Percentiles rank a stretch among this genome's conserved stretches.
These are phyloP conservation scores for Aspergillus uvarum DNA, from an alignment of 2,329 filamentous ascomycete species.

Conservation along the genomic window DNA sequence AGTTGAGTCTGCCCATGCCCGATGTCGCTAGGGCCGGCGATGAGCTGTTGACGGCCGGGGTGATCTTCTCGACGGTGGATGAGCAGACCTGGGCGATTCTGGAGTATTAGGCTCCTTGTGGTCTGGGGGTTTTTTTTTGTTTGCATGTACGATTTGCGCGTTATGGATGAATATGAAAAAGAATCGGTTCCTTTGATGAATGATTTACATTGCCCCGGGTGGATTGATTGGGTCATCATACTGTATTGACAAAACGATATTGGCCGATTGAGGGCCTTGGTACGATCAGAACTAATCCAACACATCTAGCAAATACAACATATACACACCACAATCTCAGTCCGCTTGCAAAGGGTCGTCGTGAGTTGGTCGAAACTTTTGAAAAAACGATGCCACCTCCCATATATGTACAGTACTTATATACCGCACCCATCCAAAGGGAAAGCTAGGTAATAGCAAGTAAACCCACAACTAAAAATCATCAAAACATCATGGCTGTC, in stretches of 20 bases:
- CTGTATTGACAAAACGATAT: too few relatives aligned
- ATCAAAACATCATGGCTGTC: background rate
- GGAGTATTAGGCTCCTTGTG: constrained; percentile 48
- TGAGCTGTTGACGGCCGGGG: constrained; percentile 69
- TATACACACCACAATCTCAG: background rate
- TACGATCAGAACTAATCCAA: background rate
- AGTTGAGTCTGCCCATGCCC: constrained; percentile 62
- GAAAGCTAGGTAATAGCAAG: background rate
- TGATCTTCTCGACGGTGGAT: constrained; percentile 89
- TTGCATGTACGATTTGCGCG: background rate
- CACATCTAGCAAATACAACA: background rate
- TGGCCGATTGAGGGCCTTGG: too few relatives aligned
- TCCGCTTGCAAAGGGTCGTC: background rate
- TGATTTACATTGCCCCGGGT: background rate
- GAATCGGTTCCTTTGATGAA: background rate
- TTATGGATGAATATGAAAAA: background rate
- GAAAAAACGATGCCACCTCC: background rate
- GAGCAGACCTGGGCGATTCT: constrained; percentile 89
- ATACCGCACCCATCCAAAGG: background rate
- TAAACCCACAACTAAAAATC: background rate
- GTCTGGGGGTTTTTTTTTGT: background rate
- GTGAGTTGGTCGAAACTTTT: background rate
- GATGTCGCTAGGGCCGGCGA: constrained; percentile 78
- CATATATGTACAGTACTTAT: background rate
- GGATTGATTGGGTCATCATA: too few relatives aligned